These are phyloP conservation scores for Oenanthe sinensis DNA, from an alignment of 129 eudicot genomes.

Conservation along the genomic window DNA sequence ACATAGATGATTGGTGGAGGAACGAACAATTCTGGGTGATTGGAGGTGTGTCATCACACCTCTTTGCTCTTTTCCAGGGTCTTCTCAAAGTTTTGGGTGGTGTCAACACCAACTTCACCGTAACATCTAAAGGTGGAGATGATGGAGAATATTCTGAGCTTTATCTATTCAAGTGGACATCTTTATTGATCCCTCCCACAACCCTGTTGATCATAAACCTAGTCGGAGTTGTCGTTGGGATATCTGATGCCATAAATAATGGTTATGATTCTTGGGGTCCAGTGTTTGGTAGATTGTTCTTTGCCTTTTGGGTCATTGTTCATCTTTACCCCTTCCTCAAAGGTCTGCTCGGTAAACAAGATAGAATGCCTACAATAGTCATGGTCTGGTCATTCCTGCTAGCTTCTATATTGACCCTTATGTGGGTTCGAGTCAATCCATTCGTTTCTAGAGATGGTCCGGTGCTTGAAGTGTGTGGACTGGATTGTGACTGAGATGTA, in stretches of 20 bases:
- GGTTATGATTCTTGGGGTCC: constrained; percentile 83
- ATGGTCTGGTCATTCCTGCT: constrained; percentile 71
- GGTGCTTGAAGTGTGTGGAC: constrained; percentile 14
- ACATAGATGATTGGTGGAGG: constrained; percentile 76
- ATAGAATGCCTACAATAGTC: constrained; percentile 58
- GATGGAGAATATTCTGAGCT: constrained; percentile 69
- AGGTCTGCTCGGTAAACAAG: constrained; percentile 55
- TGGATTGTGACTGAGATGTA: constrained; percentile 10
- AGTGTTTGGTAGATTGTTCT: constrained; percentile 57
- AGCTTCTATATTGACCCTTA: constrained; percentile 59
- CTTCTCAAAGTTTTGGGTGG: constrained; percentile 70
- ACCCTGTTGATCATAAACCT: constrained; percentile 54
- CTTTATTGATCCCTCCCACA: constrained; percentile 66
- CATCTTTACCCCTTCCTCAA: constrained; percentile 67
- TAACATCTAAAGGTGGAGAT: constrained; percentile 66
- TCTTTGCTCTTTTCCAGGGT: constrained; percentile 69
- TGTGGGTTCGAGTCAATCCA: constrained; percentile 65
- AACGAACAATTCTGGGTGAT: constrained; percentile 79
- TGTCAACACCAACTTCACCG: constrained; percentile 63
- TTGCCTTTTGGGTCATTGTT: constrained; percentile 65
- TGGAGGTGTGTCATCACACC: constrained; percentile 69
- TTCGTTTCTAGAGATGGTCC: constrained; percentile 18
- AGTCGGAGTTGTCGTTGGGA: constrained; percentile 59
- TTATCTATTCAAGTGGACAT: constrained; percentile 67
- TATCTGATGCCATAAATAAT: constrained; percentile 55